Percentiles rank a stretch among this genome's conserved stretches.
phyloP scores from a whole-genome alignment of 2,329 filamentous ascomycete species.

The Hirsutella rhossiliensis region DNA sequence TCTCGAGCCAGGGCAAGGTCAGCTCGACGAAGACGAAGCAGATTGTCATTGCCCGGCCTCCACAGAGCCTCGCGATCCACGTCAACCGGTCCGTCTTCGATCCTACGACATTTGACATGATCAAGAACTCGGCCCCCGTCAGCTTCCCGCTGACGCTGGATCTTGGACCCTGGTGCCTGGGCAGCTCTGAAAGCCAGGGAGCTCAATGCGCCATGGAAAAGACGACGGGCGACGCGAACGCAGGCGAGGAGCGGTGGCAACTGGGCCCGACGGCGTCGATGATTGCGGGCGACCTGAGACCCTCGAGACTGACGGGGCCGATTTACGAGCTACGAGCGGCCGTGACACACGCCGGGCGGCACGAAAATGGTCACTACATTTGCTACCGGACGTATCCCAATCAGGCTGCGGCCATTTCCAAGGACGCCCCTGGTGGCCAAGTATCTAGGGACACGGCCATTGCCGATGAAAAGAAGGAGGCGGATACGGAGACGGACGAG shows the following conservation, averaged over 20 bases:
- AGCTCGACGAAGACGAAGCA: conserved; percentile 81
- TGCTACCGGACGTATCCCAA: conserved; percentile 64
- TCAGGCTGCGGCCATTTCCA: not conserved
- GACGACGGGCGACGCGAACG: conserved; percentile 8
- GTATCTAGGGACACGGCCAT: not conserved
- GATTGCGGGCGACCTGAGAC: conserved; percentile 44
- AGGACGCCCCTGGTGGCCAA: not conserved
- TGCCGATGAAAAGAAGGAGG: conserved; percentile 2
- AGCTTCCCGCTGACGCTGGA: conserved; percentile 64
- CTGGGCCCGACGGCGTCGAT: conserved; percentile 60
- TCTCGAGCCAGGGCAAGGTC: conserved; percentile 54
- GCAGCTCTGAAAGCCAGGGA: conserved; percentile 30
- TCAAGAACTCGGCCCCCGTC: conserved; percentile 74
- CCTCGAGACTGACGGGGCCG: conserved; percentile 41
- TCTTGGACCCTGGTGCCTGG: conserved; percentile 75
- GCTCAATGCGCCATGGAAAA: not conserved
- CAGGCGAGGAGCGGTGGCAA: conserved; percentile 52
- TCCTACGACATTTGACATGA: conserved; percentile 63
- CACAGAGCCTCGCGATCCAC: conserved; percentile 71
- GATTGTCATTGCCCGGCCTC: conserved; percentile 71
- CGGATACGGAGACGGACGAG: conserved; percentile 4
- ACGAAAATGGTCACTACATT: conserved; percentile 93
- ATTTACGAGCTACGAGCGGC: conserved; percentile 73
- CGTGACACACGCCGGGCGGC: conserved; percentile 78
- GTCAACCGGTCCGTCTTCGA: conserved; percentile 89